These are phyloP conservation scores for Talaromyces sp. DNA, from an alignment of 2,329 filamentous ascomycete species.

Conservation along the genomic window DNA sequence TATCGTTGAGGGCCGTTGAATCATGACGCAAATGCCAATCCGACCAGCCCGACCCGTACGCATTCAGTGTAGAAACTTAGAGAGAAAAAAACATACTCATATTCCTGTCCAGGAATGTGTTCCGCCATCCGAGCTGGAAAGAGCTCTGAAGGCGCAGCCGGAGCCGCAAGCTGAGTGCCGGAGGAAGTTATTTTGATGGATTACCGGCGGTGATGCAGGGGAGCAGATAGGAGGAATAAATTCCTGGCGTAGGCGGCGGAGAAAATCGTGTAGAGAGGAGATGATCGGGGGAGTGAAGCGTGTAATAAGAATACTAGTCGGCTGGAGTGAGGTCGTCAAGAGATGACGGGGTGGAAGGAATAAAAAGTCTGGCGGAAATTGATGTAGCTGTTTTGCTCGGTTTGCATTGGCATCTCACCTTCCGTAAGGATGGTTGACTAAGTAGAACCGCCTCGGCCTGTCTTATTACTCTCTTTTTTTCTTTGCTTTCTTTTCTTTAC, in stretches of 20 bases:
- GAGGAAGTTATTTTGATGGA: conserved; percentile 11
- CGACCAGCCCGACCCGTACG: not conserved
- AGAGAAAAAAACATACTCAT: conserved; percentile 36
- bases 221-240: not conserved
- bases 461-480: not conserved
- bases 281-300: not conserved
- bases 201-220: not conserved
- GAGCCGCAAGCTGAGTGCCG: conserved; percentile 24
- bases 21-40: not conserved
- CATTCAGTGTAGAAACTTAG: not conserved
- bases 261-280: not conserved
- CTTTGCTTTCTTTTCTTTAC: not conserved
- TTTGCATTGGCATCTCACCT: not conserved
- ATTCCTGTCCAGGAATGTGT: conserved; percentile 44
- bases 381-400: conserved; percentile 6
- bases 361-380: not conserved
- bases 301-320: not conserved
- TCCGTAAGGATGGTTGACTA: not conserved
- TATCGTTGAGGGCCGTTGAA: not conserved
- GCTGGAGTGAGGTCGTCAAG: not conserved
- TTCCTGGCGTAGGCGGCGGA: not conserved
- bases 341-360: not conserved
- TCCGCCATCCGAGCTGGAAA: conserved; percentile 40
- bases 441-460: not conserved
- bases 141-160: conserved; percentile 32